Evolutionary conservation across 2,329 filamentous ascomycete species (phyloP), one percentile per base, ranked within the genome.

Genomic region (Arthroderma sp.): DNA sequence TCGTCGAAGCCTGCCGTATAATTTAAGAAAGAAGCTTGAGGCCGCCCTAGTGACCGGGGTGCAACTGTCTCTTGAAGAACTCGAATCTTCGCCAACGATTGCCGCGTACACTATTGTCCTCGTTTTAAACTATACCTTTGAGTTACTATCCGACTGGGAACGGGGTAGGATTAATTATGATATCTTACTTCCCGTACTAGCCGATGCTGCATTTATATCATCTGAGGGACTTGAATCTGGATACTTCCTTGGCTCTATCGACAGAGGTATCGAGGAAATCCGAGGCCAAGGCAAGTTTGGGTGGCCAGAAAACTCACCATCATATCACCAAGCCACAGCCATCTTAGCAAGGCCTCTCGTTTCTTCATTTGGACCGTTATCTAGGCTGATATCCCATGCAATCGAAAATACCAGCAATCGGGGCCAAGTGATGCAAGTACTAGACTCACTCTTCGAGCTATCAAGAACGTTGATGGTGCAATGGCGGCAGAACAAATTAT

Each of bases 61-160:
- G 0, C 91, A 93, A 65, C 74, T 93, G n/a, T 84, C 88, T 0
- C 71, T 95, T 38, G 71, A 76, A 51, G 79, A 84, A 60, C 71
- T 77, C n/a, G 71, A 77, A 56, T 70, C 76, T 4, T 72, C 74
- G 51, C 75, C 76, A 31, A 77, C 78, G 2, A 64, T 78, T 57
- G 81, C 79, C 47, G 71, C 71, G 21, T 69, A 73, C 52, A 73
- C 74, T 4, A 80, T 91, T 31, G 80, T 84, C 0, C 77, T 93
- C 64, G 84, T 87, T 0, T 73, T 95, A 61, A 88, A 86, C 63
- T 88, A 89, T 66, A 83, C 83, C 0, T 91, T 94, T 63, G 84
- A 86, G 2, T 75, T 86, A 25, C 71, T 95, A 6, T 82, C 84
- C 0, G 80, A 84, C 55, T 69, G 73, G 2, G 78, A 85, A 58